These are phyloP conservation scores for Cardiospermum halicacabum DNA, from an alignment of 345 rosid species.

Conservation along the genomic window DNA sequence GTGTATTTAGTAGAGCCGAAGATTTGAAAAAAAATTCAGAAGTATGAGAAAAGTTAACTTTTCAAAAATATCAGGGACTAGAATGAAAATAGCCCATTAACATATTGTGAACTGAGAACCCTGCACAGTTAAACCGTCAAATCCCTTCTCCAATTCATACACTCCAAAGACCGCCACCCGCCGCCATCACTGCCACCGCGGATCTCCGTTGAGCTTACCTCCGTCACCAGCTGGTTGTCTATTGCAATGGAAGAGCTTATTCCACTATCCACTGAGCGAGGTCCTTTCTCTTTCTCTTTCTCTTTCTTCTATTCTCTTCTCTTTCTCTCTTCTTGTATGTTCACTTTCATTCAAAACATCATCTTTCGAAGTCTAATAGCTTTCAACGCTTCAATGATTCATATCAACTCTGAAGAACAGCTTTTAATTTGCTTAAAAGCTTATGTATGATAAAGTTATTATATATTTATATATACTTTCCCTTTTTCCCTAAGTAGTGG, in stretches of 20 bases:
- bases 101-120: background rate
- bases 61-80: too few relatives aligned
- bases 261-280: background rate
- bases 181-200: background rate
- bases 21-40: background rate
- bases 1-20: background rate
- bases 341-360: background rate
- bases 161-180: background rate
- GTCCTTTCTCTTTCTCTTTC: background rate
- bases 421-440: background rate
- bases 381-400: background rate
- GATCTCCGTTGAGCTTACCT: background rate
- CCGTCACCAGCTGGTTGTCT: background rate
- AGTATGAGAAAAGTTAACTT: too few relatives aligned
- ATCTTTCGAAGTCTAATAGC: background rate
- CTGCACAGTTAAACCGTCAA: background rate
- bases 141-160: background rate
- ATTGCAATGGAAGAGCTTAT: conserved; percentile 5
- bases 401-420: too few relatives aligned
- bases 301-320: background rate
- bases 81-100: too few relatives aligned
- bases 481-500: background rate
- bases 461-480: background rate
- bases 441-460: background rate
- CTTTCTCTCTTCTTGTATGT: background rate